Evolutionary conservation across 805 yeast species (phyloP).

Genomic region (Kluyveromyces siamensis): DNA sequence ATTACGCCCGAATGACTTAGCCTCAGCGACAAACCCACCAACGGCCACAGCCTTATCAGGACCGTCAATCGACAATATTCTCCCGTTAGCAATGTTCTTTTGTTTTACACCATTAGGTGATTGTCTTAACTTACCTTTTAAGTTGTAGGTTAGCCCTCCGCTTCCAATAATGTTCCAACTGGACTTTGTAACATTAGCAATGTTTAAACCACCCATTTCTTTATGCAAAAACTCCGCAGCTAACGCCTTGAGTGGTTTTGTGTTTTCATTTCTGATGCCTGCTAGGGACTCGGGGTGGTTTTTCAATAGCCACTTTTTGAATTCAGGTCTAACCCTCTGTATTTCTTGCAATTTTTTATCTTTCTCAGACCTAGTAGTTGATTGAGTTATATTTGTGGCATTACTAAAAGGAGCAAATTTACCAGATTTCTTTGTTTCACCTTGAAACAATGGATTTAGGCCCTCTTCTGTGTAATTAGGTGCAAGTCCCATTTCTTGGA

Average conservation of each 20-base stretch:
- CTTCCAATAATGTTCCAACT: conserved; percentile 42
- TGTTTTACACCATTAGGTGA: conserved; percentile 60
- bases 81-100: conserved; percentile 56
- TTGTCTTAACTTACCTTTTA: conserved; percentile 58
- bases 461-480: conserved; percentile 21
- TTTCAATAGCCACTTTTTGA: conserved; percentile 44
- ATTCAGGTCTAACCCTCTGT: conserved; percentile 40
- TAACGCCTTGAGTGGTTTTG: conserved; percentile 30
- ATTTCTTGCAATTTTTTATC: conserved; percentile 33
- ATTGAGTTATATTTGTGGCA: conserved; percentile 9
- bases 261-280: conserved; percentile 17
- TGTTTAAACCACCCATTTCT: conserved; percentile 7
- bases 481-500: conserved; percentile 55
- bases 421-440: conserved; percentile 10
- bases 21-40: conserved; percentile 44
- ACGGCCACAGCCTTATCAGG: conserved; percentile 41
- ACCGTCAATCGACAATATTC: conserved; percentile 42
- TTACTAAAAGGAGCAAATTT: conserved; percentile 16
- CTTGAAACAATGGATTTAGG: conserved; percentile 30
- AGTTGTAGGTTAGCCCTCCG: conserved; percentile 66
- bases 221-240: conserved; percentile 34
- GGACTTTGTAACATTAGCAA: conserved; percentile 10
- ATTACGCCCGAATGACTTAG: conserved; percentile 23
- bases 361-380: conserved; percentile 10
- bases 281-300: conserved; percentile 37